Evolutionary conservation across 352 stramenopile genomes (phyloP), one percentile per base, ranked within the genome.

Genomic region (Phytophthora sojae): DNA sequence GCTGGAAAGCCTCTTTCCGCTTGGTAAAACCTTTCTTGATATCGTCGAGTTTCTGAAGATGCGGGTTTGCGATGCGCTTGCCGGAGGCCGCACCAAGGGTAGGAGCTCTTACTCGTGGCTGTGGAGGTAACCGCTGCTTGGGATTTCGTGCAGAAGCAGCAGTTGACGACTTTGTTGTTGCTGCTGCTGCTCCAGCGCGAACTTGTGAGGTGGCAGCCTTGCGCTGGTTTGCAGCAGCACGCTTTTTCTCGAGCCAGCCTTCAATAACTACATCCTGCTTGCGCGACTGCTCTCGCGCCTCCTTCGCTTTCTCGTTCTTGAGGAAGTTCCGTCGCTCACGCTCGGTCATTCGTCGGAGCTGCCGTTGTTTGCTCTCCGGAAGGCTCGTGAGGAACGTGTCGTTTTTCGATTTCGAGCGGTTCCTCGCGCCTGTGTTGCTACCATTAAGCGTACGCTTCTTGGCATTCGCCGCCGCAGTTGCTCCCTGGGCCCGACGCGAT

Each of bases 211-310:
- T 84, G 15, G 73, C 51, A 2, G 52, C 67, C 61, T 89, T 89
- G 17, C 85, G 81, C 52, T 92, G 83, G 23, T 73, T 81, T 1
- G 83, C 83, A 0, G 85, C 85, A 12, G 88, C 77, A 0, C 79
- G 73, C 71, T 91, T 93, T 59, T 88, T 88, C 35, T 90, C 81
- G 49, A 93, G 78, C 85, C 85, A 93, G 11, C 77, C 80, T 52
- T 90, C 82, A 78, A 93, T 91, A 11, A 93, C 82, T 19, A 93
- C 74, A 52, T 93, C 85, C 59, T 93, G 85, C 56, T 91, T 90
- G 11, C 68, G 69, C 26, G 69, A 53, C 57, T 84, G 74, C 14
- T 82, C 57, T 21, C 73, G 67, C 6, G 67, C 61, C 25, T 81
- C 72, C 14, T 54, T 61, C 1, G 74, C 79, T 29, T 91, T 91